These are phyloP conservation scores for Jamesozyma jinghongensis DNA, from an alignment of 805 yeast genomes.

Conservation along the genomic window DNA sequence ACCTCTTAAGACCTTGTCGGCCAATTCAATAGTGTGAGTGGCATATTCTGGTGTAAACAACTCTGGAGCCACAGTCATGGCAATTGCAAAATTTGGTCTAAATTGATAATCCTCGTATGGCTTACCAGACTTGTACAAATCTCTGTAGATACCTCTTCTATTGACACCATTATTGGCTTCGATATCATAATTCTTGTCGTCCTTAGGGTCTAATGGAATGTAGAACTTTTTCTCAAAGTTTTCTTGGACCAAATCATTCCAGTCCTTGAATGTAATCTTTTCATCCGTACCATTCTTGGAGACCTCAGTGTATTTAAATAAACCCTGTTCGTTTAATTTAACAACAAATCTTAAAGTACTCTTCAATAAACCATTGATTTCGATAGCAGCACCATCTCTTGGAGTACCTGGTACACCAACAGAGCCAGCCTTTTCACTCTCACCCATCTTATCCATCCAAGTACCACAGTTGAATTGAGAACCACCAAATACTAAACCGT, in stretches of 20 bases:
- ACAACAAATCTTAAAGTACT: constrained; percentile 75
- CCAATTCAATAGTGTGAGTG: constrained; percentile 51
- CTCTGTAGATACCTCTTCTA: constrained; percentile 92
- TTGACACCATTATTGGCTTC: constrained; percentile 54
- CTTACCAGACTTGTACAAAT: constrained; percentile 69
- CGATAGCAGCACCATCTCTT: constrained; percentile 93
- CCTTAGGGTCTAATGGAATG: constrained; percentile 54
- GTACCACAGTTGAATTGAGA: constrained; percentile 93
- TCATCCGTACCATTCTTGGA: constrained; percentile 46
- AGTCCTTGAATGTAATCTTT: constrained; percentile 46
- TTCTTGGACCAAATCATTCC: constrained; percentile 62
- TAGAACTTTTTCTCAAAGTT: constrained; percentile 77
- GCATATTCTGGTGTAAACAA: constrained; percentile 60
- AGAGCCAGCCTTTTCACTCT: constrained; percentile 69
- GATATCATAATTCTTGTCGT: constrained; percentile 54
- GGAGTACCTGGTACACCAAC: constrained; percentile 98
- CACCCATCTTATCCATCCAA: constrained; percentile 99
- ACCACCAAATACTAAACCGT: constrained; percentile 86
- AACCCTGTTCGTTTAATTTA: constrained; percentile 42
- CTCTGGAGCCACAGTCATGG: constrained; percentile 93
- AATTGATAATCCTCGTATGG: constrained; percentile 90
- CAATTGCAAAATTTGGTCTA: constrained; percentile 86
- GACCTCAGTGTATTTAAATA: constrained; percentile 52
- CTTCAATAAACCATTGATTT: constrained; percentile 80
- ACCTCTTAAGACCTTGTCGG: constrained; percentile 71